Evolutionary conservation across 192 early-diverging fungal species (phyloP), one percentile per base, ranked within the genome.

Genomic region (Paraglomus occultum): DNA sequence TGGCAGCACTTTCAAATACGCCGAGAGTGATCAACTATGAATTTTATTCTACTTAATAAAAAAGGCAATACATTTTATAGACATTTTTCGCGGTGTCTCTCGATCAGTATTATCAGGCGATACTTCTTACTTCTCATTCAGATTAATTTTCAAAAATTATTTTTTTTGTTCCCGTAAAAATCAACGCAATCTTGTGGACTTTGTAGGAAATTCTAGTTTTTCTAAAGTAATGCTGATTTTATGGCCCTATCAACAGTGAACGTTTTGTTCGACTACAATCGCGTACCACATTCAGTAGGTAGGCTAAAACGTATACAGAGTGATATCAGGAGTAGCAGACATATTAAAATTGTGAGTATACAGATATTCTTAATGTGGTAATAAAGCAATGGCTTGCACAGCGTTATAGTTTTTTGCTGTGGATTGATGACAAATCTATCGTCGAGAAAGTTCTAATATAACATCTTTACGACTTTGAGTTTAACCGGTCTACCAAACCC

Each of bases 1-100:
- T 87, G 17, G 86, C 86, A 20, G 76, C 84, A 44, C 70, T 78
- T 63, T 87, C 86, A 66, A 87, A 85, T 12, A 87, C 83, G 49
- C 53, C 76, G 74, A 11, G 62, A 46, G 67, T 85, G 82, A 69
- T 87, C 83, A 9, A 79, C 75, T 51, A 87, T 76, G 22, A 82
- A 79, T 11, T 77, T 75, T 47, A 84, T 76, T 40, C 22, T 57
- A 8, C 7, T 5, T 6, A 20, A 42, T 4, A 38, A 15, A 4
- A 47, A 49, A n/a, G n/a, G 31, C 3, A 31, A 31, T 31, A 31
- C 31, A n/a, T n/a, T n/a, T n/a, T n/a, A 31, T 31, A 31, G n/a
- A n/a, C n/a, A n/a, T 31, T 31, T 3, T 31, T 31, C 31, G 31
- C 31, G 3, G 31, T 31, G 31, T 31, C 3, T 31, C 44, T 38